phyloP scores from a whole-genome alignment of 129 eudicot species.

The Chrysanthemum seticuspe region DNA sequence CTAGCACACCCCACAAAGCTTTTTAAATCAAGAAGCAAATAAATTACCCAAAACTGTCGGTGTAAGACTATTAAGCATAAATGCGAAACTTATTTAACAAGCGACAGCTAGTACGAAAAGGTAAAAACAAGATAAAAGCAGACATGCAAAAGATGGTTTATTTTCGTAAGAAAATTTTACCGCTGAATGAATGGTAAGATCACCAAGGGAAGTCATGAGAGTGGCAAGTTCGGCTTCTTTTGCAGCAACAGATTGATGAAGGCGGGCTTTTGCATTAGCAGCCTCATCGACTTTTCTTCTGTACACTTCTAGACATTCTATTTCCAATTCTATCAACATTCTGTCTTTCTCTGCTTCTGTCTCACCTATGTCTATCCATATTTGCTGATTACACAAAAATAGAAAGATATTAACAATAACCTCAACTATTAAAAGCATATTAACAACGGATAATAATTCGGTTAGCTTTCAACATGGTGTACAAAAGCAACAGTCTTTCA shows the following conservation, averaged over 20 bases:
- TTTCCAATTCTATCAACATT: conserved; percentile 80
- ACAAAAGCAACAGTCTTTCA: no score
- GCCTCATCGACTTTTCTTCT: conserved; percentile 85
- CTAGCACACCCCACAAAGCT: conserved; percentile 23
- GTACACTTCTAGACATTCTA: conserved; percentile 85
- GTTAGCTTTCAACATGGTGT: no score
- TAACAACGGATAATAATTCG: not conserved
- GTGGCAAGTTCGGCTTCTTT: conserved; percentile 81
- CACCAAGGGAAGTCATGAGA: conserved; percentile 77
- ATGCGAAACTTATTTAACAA: not conserved
- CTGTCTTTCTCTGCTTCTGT: conserved; percentile 66
- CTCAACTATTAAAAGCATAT: not conserved
- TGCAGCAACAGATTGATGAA: conserved; percentile 79
- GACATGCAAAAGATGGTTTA: conserved; percentile 2
- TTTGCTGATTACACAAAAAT: conserved; percentile 48
- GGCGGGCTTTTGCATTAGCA: conserved; percentile 60
- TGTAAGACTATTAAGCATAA: conserved; percentile 7
- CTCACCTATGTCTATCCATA: conserved; percentile 91
- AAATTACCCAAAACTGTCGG: conserved; percentile 26
- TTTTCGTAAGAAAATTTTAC: conserved; percentile 32
- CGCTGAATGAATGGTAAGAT: conserved; percentile 41
- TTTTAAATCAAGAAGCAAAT: conserved; percentile 17
- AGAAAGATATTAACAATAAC: not conserved
- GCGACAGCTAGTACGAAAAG: not conserved
- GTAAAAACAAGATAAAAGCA: not conserved